Conservation (phyloP, 306 rosid species). For the Prunus mira region DNA sequence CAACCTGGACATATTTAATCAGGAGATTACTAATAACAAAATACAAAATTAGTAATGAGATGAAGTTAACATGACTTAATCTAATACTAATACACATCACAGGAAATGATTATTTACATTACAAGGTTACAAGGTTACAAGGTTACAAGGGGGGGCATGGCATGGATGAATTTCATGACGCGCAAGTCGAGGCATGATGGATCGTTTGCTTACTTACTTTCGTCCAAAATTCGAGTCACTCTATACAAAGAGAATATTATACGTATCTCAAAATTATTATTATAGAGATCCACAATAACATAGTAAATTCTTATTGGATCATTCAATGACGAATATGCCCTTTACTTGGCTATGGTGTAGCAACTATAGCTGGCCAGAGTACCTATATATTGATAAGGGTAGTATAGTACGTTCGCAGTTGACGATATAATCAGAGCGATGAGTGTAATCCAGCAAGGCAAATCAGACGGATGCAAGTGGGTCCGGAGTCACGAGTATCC, state of each 20-base stretch:
- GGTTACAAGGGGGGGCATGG: too few species aligned
- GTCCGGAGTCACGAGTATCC: conserved; percentile 51
- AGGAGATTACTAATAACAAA: too few species aligned
- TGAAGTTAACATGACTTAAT: too few species aligned
- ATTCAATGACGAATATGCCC: neutral
- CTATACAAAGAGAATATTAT: neutral
- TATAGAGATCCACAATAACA: conserved; percentile 31
- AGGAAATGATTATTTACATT: too few species aligned
- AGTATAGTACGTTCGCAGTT: neutral
- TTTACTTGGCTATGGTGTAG: neutral
- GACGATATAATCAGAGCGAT: neutral
- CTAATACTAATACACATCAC: too few species aligned
- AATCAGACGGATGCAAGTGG: conserved; percentile 29
- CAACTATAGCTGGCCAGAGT: neutral
- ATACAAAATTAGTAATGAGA: too few species aligned
- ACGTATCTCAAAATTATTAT: neutral
- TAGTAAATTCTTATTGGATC: neutral
- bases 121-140: too few species aligned
- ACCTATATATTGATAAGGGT: neutral
- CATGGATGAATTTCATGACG: too few species aligned
- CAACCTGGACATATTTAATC: too few species aligned
- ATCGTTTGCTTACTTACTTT: neutral
- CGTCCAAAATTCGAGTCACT: conserved; percentile 17
- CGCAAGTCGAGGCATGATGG: too few species aligned
- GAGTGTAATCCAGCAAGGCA: conserved; percentile 42